Evolutionary conservation across 495 filamentous ascomycete genomes (phyloP).

Genomic region (Rusavskia elegans): DNA sequence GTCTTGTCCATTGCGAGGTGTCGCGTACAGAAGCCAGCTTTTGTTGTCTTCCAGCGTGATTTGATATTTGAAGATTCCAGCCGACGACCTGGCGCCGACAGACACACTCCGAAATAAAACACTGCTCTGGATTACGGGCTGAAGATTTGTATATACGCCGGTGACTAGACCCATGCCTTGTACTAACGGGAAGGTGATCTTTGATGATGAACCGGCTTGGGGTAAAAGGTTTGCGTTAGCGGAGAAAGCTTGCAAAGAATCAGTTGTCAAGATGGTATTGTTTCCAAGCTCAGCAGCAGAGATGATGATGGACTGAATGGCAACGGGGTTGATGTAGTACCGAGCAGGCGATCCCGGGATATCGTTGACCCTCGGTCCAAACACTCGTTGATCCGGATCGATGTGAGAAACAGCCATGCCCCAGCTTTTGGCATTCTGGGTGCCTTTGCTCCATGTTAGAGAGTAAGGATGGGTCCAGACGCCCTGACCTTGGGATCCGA

Average conservation of each 20-base stretch:
- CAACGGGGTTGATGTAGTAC: slow-evolving; percentile 72
- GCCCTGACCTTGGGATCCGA: slow-evolving; percentile 53
- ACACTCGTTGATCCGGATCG: slow-evolving; percentile 46
- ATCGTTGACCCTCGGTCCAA: slow-evolving; percentile 27
- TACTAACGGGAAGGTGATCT: slow-evolving; percentile 64
- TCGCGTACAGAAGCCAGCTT: slow-evolving; percentile 69
- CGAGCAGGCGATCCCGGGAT: slow-evolving; percentile 41
- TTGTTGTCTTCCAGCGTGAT: slow-evolving; percentile 53
- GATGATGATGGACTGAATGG: slow-evolving; percentile 63
- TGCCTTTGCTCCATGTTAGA: slow-evolving; percentile 57
- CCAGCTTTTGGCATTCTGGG: slow-evolving; percentile 49
- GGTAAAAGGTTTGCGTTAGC: slow-evolving; percentile 51
- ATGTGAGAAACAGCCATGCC: slow-evolving; percentile 63
- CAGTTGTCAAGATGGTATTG: slow-evolving; percentile 43
- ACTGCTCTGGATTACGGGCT: slow-evolving; percentile 57
- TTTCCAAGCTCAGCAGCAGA: slow-evolving; percentile 57
- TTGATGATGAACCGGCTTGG: slow-evolving; percentile 30
- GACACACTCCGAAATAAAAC: slow-evolving; percentile 58
- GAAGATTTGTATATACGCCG: slow-evolving; percentile 51
- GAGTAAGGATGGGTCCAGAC: slow-evolving; percentile 82
- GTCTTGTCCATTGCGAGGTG: slow-evolving; percentile 27
- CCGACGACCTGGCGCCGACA: slow-evolving; percentile 33
- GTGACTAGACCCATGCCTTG: slow-evolving; percentile 88
- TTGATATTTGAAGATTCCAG: slow-evolving; percentile 64
- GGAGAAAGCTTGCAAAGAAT: slow-evolving; percentile 51